Conservation (phyloP, 2,329 filamentous ascomycete species). For the Magnaporthales sp. region DNA sequence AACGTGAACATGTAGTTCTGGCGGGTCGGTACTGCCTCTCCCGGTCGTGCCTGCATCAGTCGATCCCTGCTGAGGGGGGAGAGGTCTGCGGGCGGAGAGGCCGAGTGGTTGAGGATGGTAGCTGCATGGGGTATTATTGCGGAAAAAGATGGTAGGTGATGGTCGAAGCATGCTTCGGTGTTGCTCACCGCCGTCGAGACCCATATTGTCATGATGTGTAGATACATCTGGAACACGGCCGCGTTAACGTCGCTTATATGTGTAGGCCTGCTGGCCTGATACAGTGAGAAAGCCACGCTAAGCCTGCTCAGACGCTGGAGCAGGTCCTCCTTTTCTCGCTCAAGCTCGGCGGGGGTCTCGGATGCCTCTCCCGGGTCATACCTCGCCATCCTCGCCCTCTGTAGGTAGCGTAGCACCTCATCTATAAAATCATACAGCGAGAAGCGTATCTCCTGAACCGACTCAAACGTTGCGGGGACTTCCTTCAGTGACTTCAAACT, state of each 20-base stretch:
- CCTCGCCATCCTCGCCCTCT: constrained; percentile 15
- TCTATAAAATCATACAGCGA: constrained; percentile 30
- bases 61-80: not conserved
- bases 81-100: not conserved
- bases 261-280: constrained; percentile 14
- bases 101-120: constrained; percentile 14
- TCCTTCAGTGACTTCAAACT: constrained; percentile 20
- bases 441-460: constrained; percentile 19
- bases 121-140: constrained; percentile 24
- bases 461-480: constrained; percentile 23
- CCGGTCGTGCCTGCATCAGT: not conserved
- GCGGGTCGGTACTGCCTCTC: not conserved
- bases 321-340: constrained; percentile 23
- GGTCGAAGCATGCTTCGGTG: constrained; percentile 22
- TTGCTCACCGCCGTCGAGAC: constrained; percentile 20
- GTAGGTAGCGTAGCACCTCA: constrained; percentile 27
- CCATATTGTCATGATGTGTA: constrained; percentile 22
- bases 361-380: constrained; percentile 11
- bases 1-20: constrained; percentile 22
- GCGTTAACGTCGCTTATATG: constrained; percentile 10
- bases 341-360: constrained; percentile 17
- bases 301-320: constrained; percentile 20
- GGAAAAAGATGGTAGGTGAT: constrained; percentile 21
- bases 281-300: constrained; percentile 21
- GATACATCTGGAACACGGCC: constrained; percentile 24